Evolutionary conservation across 2,329 filamentous ascomycete species (phyloP), one percentile per base, ranked within the genome.

Genomic region (Coccinonectria pachysandricola): DNA sequence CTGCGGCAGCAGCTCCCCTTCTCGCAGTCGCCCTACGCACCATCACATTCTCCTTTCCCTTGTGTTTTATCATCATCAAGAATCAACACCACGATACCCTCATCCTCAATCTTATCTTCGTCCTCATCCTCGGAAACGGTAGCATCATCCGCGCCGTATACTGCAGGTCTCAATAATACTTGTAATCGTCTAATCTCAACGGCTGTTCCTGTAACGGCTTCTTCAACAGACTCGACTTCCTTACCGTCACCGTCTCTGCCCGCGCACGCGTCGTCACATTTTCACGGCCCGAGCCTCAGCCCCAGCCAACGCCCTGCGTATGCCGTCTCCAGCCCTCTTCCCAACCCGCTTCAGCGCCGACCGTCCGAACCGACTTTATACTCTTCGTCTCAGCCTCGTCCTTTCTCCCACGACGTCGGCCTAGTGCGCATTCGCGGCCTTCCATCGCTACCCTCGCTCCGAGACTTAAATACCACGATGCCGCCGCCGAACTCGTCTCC

Each of bases 401-500:
- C 45, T 12, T 40, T 39, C 35, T 48, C 35, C 36, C 52, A 53
- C 39, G 44, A 53, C 17, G 39, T 51, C 19, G 46, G 48, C 27
- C 59, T 59, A 46, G 50, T 56, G 28, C 60, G 60, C 34, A 56
- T 60, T 30, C 60, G 54, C 28, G 62, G 56, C 46, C 41, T 60
- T n/a, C 60, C 63, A 7, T 62, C 62, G 21, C 49, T 64, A 29
- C 49, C 57, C 12, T 51, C 60, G 12, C 48, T 50, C 7, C 46
- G 45, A 35, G 39, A 49, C 31, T 31, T 49, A 28, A 55, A 51
- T 45, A 60, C 57, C 40, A 48, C 50, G 20, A 66, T 66, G 61
- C 60, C 62, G 28, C 64, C 62, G 19, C 59, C 46, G 20, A 53
- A 48, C 23, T 65, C 63, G 30, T 62, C 64, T 35, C 57, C 59